Conservation (phyloP, 441 rosid species). For the Theobroma grandiflorum region DNA sequence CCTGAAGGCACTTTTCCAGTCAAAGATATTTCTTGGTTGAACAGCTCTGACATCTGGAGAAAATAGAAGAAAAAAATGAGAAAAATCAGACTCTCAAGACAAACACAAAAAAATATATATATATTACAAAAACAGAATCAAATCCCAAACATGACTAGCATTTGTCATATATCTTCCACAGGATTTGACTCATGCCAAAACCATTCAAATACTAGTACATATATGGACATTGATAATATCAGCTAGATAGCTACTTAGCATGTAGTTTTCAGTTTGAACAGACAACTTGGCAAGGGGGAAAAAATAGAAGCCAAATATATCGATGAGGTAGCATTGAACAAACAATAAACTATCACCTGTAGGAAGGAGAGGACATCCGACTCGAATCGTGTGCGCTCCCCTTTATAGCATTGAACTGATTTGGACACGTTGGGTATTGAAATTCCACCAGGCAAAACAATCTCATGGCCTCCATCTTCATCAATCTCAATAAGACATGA, state of each 20-base stretch:
- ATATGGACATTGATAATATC: not conserved
- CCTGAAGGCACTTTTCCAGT: slow-evolving; percentile 97
- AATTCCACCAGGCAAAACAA: slow-evolving; percentile 87
- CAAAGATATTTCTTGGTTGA: slow-evolving; percentile 87
- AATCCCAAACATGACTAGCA: not conserved
- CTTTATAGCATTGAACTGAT: slow-evolving; percentile 90
- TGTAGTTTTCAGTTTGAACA: not conserved
- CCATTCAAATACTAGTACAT: not conserved
- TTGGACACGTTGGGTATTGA: slow-evolving; percentile 77
- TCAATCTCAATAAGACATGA: slow-evolving; percentile 77
- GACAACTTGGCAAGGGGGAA: not conserved
- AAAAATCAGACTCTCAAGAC: slow-evolving; percentile 15
- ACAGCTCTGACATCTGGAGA: slow-evolving; percentile 93
- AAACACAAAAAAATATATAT: not conserved
- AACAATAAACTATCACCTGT: slow-evolving; percentile 55
- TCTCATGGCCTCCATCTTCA: slow-evolving; percentile 60
- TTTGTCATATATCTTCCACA: not conserved
- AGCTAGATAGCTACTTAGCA: not conserved
- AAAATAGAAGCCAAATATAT: not conserved
- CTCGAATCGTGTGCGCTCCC: slow-evolving; percentile 83
- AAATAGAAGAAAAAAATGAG: slow-evolving; percentile 18
- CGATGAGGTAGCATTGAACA: not conserved
- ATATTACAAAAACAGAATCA: not conserved
- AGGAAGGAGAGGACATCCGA: slow-evolving; percentile 91
- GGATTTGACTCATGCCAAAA: not conserved